These are phyloP conservation scores for Heliosperma pusillum DNA, from an alignment of 148 eudicot genomes.

Conservation along the genomic window DNA sequence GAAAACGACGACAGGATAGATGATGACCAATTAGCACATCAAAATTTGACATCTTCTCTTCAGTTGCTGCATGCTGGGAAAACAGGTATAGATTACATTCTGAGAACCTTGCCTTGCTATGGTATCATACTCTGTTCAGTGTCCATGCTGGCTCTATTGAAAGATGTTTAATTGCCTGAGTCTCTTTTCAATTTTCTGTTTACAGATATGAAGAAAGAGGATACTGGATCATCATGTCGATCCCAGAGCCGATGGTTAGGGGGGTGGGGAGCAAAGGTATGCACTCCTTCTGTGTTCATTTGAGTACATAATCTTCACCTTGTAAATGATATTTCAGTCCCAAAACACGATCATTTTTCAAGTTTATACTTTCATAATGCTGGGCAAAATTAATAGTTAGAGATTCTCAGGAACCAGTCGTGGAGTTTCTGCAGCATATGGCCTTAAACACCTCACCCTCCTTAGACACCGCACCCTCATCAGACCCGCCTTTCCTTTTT, in stretches of 20 bases:
- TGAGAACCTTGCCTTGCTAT: not conserved
- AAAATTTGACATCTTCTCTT: not conserved
- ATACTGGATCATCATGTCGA: slow-evolving; percentile 4
- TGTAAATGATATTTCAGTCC: not conserved
- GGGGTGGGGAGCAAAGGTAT: slow-evolving; percentile 17
- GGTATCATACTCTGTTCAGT: not conserved
- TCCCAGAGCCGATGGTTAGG: slow-evolving; percentile 16
- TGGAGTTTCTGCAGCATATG: not conserved
- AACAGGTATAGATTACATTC: not conserved
- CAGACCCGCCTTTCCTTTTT: not conserved
- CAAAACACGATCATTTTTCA: not conserved
- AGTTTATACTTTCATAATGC: not conserved
- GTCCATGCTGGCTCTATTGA: not conserved
- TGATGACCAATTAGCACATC: not conserved
- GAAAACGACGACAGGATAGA: not conserved
- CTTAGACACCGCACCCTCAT: not conserved
- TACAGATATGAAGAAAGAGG: slow-evolving; percentile 3
- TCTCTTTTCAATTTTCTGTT: not conserved
- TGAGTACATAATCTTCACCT: not conserved
- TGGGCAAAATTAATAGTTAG: not conserved
- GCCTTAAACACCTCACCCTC: too few species aligned
- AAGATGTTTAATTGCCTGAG: not conserved
- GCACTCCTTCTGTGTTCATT: not conserved
- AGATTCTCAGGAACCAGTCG: not conserved
- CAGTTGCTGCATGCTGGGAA: slow-evolving; percentile 6